phyloP scores from a whole-genome alignment of 1,284 basidiomycete genomes.

The Peniophora sp. region DNA sequence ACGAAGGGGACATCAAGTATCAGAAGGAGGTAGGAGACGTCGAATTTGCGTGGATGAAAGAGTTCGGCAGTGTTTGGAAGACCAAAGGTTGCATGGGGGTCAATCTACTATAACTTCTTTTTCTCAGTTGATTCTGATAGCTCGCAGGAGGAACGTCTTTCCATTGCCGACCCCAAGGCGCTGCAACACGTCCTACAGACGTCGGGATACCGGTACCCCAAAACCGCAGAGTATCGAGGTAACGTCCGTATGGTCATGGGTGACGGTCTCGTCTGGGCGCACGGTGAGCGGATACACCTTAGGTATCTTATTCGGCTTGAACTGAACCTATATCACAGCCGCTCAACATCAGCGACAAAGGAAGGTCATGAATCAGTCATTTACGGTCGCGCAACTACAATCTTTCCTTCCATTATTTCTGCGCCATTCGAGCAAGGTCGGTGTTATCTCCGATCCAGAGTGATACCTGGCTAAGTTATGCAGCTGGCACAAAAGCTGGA shows the following conservation, averaged over 20 bases:
- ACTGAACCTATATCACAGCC: slow-evolving; percentile 6
- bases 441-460: not conserved
- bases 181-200: slow-evolving; percentile 12
- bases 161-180: slow-evolving; percentile 10
- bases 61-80: not conserved
- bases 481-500: slow-evolving; percentile 14
- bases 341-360: slow-evolving; percentile 18
- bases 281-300: slow-evolving; percentile 10
- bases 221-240: slow-evolving; percentile 5
- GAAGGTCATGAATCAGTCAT: slow-evolving; percentile 22
- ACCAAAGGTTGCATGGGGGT: not conserved
- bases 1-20: not conserved
- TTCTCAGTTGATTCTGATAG: not conserved
- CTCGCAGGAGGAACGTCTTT: slow-evolving; percentile 7
- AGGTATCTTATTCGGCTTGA: not conserved
- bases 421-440: slow-evolving; percentile 9
- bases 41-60: not conserved
- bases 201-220: slow-evolving; percentile 12
- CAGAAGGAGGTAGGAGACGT: not conserved
- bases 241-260: slow-evolving; percentile 12
- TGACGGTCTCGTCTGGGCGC: slow-evolving; percentile 20
- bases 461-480: not conserved
- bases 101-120: not conserved
- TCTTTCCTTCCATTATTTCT: slow-evolving; percentile 16
- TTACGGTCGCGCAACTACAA: slow-evolving; percentile 14